Evolutionary conservation across 2,329 filamentous ascomycete species (phyloP).

Genomic region (Colletotrichum limetticola): DNA sequence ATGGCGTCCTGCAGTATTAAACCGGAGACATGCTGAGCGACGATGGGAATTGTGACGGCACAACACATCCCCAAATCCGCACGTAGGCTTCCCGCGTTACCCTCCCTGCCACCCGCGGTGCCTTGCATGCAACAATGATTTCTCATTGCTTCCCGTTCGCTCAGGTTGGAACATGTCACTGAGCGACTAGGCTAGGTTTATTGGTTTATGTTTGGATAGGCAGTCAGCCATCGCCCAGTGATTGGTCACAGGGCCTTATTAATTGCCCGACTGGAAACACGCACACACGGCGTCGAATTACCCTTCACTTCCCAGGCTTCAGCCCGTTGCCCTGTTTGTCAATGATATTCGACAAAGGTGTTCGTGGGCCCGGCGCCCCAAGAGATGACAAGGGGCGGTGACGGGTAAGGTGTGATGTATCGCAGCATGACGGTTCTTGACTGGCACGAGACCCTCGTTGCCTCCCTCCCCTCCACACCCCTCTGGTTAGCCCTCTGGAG

Average conservation of each 20-base stretch:
- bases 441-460: conserved; percentile 55
- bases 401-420: conserved; percentile 26
- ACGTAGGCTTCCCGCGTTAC: conserved; percentile 29
- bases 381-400: conserved; percentile 29
- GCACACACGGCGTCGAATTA: conserved; percentile 22
- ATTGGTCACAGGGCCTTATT: conserved; percentile 17
- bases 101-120: conserved; percentile 25
- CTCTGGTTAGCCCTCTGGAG: too few species aligned
- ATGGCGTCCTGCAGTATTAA: conserved; percentile 3
- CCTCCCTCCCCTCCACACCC: conserved; percentile 11
- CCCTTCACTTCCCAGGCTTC: neutral
- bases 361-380: conserved; percentile 4
- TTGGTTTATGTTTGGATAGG: conserved; percentile 8
- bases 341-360: conserved; percentile 16
- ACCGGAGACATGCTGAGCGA: conserved; percentile 9
- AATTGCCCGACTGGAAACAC: conserved; percentile 24
- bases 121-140: conserved; percentile 30
- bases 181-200: conserved; percentile 24
- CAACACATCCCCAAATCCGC: conserved; percentile 24
- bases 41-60: conserved; percentile 20
- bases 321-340: conserved; percentile 19
- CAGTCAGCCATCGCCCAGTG: conserved; percentile 4
- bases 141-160: conserved; percentile 26
- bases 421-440: conserved; percentile 45
- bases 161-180: conserved; percentile 34